Evolutionary conservation across 345 rosid genomes (phyloP).

Genomic region (Rhodamnia argentea): DNA sequence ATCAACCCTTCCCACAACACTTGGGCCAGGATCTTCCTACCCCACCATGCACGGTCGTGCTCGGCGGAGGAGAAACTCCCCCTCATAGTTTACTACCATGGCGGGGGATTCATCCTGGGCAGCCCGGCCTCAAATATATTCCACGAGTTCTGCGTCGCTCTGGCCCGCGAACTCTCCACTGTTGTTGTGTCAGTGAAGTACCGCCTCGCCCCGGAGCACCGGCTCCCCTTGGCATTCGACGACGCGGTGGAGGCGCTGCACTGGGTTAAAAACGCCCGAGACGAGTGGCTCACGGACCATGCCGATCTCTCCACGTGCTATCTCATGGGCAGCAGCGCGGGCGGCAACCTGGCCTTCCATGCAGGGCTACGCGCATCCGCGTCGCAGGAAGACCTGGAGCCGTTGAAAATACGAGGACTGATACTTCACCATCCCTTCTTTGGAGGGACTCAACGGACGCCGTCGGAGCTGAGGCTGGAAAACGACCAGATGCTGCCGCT

Average conservation of each 20-base stretch:
- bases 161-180: not conserved
- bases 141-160: not conserved
- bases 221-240: conserved; percentile 3
- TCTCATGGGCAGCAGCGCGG: conserved; percentile 52
- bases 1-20: not conserved
- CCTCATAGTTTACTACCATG: not conserved
- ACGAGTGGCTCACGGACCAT: conserved; percentile 25
- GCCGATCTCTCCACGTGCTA: conserved; percentile 28
- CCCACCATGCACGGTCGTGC: not conserved
- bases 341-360: conserved; percentile 44
- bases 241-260: conserved; percentile 11
- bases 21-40: not conserved
- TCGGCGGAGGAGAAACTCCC: not conserved
- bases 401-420: conserved; percentile 46
- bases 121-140: not conserved
- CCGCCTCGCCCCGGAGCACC: conserved; percentile 7
- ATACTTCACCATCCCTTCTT: conserved; percentile 55
- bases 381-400: conserved; percentile 5
- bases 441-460: conserved; percentile 36
- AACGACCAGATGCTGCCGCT: conserved; percentile 18
- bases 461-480: conserved; percentile 27
- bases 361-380: conserved; percentile 17
- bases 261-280: conserved; percentile 17
- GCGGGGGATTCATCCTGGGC: conserved; percentile 1
- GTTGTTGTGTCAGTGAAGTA: not conserved